These are phyloP conservation scores for Diaporthe humulicola DNA, from an alignment of 2,329 filamentous ascomycete species.

Conservation along the genomic window DNA sequence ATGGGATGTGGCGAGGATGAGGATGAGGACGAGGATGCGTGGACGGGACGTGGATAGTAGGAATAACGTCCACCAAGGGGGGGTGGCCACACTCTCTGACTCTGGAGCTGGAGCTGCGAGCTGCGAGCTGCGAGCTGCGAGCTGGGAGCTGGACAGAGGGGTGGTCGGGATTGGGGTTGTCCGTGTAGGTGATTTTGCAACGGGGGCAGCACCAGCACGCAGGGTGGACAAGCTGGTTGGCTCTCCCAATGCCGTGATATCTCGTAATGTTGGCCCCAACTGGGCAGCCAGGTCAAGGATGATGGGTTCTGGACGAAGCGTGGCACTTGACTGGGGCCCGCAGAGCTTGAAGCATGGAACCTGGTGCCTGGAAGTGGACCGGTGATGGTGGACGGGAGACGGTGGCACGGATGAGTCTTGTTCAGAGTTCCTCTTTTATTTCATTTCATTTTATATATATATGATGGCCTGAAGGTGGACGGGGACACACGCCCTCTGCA, in stretches of 20 bases:
- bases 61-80: background rate
- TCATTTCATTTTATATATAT: background rate
- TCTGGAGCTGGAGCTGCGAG: background rate
- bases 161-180: constrained; percentile 15
- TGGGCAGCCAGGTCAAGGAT: constrained; percentile 17
- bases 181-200: constrained; percentile 7
- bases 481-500: background rate
- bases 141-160: constrained; percentile 1
- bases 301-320: constrained; percentile 17
- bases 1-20: constrained; percentile 4
- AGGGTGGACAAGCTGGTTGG: constrained; percentile 20
- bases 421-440: background rate
- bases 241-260: constrained; percentile 14
- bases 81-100: background rate
- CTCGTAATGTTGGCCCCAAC: constrained; percentile 21
- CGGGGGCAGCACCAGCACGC: no score
- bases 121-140: background rate
- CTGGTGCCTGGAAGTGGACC: background rate
- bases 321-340: constrained; percentile 4
- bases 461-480: background rate
- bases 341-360: background rate
- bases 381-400: background rate
- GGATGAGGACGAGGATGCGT: background rate
- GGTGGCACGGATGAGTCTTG: constrained; percentile 9
- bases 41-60: constrained; percentile 8